phyloP scores from a whole-genome alignment of 306 rosid species.

The Purshia tridentata region DNA sequence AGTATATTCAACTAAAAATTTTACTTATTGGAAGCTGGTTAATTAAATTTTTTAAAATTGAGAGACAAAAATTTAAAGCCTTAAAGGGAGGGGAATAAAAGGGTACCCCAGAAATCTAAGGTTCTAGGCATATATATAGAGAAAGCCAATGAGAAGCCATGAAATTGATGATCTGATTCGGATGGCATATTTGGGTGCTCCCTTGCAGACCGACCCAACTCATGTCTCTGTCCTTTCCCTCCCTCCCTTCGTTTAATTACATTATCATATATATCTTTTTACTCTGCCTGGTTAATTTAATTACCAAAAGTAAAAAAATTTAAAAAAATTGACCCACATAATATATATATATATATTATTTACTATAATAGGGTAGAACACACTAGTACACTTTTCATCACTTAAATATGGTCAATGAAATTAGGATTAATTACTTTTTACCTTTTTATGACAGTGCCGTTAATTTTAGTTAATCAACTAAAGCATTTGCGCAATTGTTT shows the following conservation, averaged over 20 bases:
- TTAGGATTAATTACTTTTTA: not conserved
- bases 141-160: slow-evolving; percentile 44
- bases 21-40: not conserved
- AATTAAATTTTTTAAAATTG: not conserved
- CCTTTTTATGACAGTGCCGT: not conserved
- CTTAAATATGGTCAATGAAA: slow-evolving; percentile 11
- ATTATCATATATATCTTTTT: slow-evolving; percentile 32
- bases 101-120: slow-evolving; percentile 27
- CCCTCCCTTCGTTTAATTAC: slow-evolving; percentile 32
- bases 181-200: slow-evolving; percentile 65
- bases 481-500: no score
- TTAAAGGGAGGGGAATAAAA: slow-evolving; percentile 1
- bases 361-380: not conserved
- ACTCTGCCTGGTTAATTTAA: slow-evolving; percentile 12
- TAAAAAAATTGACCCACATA: slow-evolving; percentile 31
- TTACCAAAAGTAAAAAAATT: not conserved
- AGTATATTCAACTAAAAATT: no score
- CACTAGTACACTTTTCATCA: not conserved
- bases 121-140: slow-evolving; percentile 1
- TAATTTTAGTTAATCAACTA: not conserved
- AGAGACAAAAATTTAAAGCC: slow-evolving; percentile 17
- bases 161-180: slow-evolving; percentile 72
- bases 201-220: slow-evolving; percentile 41
- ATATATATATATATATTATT: no score
- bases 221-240: slow-evolving; percentile 10